Percentiles rank a stretch among this genome's conserved stretches.
phyloP scores from a whole-genome alignment of 2,329 filamentous ascomycete genomes.

The Colletotrichum lupini region DNA sequence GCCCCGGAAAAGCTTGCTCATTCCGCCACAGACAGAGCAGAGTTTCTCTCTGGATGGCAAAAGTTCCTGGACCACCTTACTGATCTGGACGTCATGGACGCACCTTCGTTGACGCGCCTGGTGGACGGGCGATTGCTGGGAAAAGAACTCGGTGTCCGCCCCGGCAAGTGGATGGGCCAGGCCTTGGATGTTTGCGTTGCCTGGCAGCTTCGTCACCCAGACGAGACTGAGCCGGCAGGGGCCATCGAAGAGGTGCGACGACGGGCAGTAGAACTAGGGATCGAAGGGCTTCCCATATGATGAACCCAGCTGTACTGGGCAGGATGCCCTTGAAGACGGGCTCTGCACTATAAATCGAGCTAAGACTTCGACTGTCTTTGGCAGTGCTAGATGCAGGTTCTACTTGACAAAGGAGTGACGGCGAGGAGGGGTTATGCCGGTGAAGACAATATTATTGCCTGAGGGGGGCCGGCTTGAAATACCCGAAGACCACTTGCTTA shows the following conservation, averaged over 20 bases:
- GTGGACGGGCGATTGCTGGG: conserved; percentile 82
- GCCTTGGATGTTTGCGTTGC: conserved; percentile 84
- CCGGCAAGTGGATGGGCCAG: conserved; percentile 85
- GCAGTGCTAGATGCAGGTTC: not conserved
- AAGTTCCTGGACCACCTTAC: conserved; percentile 65
- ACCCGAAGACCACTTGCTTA: not conserved
- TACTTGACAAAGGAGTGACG: not conserved
- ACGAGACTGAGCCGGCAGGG: conserved; percentile 65
- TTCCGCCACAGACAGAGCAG: conserved; percentile 51
- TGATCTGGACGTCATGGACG: conserved; percentile 67
- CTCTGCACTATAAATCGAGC: not conserved
- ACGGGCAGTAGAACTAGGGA: conserved; percentile 64
- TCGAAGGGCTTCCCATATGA: conserved; percentile 38
- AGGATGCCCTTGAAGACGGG: no score
- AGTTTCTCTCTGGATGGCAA: conserved; percentile 63
- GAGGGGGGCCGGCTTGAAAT: not conserved
- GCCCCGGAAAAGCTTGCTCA: not conserved
- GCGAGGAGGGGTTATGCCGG: not conserved
- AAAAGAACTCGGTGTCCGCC: conserved; percentile 73
- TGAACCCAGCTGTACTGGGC: not conserved
- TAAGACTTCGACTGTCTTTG: not conserved
- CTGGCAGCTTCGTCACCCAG: conserved; percentile 89
- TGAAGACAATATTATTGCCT: not conserved
- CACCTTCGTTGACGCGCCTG: conserved; percentile 68
- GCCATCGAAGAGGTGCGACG: conserved; percentile 70